Percentiles rank a stretch among this genome's conserved stretches.
These are phyloP conservation scores for Scedosporium boydii DNA, from an alignment of 2,329 filamentous ascomycete genomes.

Conservation along the genomic window DNA sequence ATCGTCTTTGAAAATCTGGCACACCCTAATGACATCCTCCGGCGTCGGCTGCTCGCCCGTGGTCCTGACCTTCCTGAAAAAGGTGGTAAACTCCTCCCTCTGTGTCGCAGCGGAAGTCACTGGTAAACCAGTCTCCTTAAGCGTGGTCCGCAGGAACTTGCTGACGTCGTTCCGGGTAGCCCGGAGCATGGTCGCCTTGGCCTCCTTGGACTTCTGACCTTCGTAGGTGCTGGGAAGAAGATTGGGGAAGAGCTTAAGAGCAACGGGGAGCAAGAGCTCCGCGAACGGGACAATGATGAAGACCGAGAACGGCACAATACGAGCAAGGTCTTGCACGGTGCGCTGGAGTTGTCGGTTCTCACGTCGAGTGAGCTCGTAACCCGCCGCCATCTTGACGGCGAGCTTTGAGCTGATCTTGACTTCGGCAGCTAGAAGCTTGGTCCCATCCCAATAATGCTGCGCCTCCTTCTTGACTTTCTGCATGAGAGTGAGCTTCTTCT, in stretches of 20 bases:
- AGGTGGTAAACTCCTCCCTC: slow-evolving; percentile 88
- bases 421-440: slow-evolving; percentile 85
- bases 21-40: slow-evolving; percentile 94
- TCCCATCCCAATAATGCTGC: slow-evolving; percentile 97
- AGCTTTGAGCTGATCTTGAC: slow-evolving; percentile 86
- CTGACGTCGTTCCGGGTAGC: slow-evolving; percentile 90
- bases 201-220: slow-evolving; percentile 79
- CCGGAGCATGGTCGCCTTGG: slow-evolving; percentile 72
- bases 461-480: slow-evolving; percentile 94
- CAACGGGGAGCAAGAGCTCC: slow-evolving; percentile 83
- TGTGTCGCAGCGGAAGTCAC: slow-evolving; percentile 76
- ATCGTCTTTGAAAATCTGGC: slow-evolving; percentile 98
- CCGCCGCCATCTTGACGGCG: slow-evolving; percentile 93
- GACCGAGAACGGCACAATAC: slow-evolving; percentile 89
- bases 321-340: slow-evolving; percentile 87
- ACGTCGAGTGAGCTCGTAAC: slow-evolving; percentile 89
- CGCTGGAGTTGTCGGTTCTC: slow-evolving; percentile 88
- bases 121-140: slow-evolving; percentile 88
- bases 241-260: slow-evolving; percentile 92
- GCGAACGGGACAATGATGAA: slow-evolving; percentile 97
- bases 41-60: slow-evolving; percentile 84
- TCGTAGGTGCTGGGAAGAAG: slow-evolving; percentile 96
- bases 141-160: slow-evolving; percentile 74
- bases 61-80: slow-evolving; percentile 91
- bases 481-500: slow-evolving; percentile 75